Base-by-base conservation (phyloP, 352 stramenopile genomes). In the Blastocystis sp. region DNA sequence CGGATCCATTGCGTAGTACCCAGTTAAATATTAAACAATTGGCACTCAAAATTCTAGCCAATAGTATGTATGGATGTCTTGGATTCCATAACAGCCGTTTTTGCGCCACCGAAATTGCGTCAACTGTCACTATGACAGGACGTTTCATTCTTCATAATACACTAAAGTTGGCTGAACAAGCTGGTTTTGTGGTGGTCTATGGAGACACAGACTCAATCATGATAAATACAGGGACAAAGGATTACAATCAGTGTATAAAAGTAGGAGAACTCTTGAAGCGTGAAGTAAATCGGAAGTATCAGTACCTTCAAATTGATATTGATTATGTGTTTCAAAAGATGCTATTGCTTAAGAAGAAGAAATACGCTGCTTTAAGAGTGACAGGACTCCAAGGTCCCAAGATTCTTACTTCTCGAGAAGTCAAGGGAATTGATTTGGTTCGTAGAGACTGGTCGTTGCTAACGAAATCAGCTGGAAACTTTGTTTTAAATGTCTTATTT, bases 191-290 rank as follows among this genome's bases (percentile, higher is more conserved):
- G 27, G 97, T 99, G 1, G 97, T 99, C 73, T 99, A 99, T 90
- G 97, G 97, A 91, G 97, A 99, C 92, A 99, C 97, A n/a, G 97
- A 99, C 92, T 98, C 95, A 59, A 99, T 99, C 91, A 99, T 99
- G 97, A 97, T 99, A 79, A 96, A 97, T 90, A 97, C 95, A n/a
- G 59, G 69, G n/a, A 69, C 87, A 44, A 73, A 78, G 33, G 93
- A 96, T 90, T 95, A 93, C 35, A 44, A 93, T 94, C 48, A 97
- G 95, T 56, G 44, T 56, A 19, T 89, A 11, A 11, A 30, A 54
- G 95, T 99, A 53, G 96, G 96, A 87, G 90, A 93, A 89, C 91
- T 97, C 89, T 96, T 99, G 30, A 98, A 99, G 90, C 90, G 93
- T 42, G 96, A 98, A 91, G 98, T 98, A 90, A 99, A 99, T 92